Conservation (phyloP, 2,329 filamentous ascomycete species). For the Chalaropsis thielavioides region DNA sequence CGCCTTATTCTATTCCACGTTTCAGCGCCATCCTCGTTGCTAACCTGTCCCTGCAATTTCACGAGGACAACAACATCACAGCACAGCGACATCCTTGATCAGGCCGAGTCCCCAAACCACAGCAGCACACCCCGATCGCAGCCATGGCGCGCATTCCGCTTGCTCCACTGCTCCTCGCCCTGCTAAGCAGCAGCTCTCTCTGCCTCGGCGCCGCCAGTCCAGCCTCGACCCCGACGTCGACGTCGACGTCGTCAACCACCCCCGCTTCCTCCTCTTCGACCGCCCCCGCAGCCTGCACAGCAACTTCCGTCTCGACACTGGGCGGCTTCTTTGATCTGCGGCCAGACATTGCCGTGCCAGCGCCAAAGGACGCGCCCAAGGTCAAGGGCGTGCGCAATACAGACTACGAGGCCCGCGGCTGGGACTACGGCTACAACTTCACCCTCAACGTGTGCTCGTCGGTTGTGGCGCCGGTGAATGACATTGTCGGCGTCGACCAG, state of each 20-base stretch:
- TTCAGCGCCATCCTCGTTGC: neutral
- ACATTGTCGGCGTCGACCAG: conserved; percentile 50
- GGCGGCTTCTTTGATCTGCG: conserved; percentile 47
- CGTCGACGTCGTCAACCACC: conserved; percentile 26
- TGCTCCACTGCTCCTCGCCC: conserved; percentile 11
- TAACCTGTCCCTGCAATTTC: neutral
- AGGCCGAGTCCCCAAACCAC: neutral
- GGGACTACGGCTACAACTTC: conserved; percentile 68
- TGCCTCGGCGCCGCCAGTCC: conserved; percentile 25
- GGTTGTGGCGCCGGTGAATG: conserved; percentile 50
- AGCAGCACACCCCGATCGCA: no score
- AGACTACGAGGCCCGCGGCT: conserved; percentile 53
- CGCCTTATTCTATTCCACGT: neutral
- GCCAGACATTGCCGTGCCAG: conserved; percentile 35
- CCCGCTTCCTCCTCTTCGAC: conserved; percentile 23
- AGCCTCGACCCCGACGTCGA: conserved; percentile 25
- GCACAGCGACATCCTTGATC: neutral
- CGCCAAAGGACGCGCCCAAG: conserved; percentile 31
- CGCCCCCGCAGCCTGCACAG: conserved; percentile 38
- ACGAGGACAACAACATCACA: neutral
- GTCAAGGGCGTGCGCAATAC: conserved; percentile 28
- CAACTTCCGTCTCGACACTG: conserved; percentile 38
- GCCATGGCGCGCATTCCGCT: conserved; percentile 11
- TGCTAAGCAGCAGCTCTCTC: conserved; percentile 21
- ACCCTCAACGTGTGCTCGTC: conserved; percentile 69